phyloP scores from a whole-genome alignment of 2,329 filamentous ascomycete species.

The Penicillium sp. region DNA sequence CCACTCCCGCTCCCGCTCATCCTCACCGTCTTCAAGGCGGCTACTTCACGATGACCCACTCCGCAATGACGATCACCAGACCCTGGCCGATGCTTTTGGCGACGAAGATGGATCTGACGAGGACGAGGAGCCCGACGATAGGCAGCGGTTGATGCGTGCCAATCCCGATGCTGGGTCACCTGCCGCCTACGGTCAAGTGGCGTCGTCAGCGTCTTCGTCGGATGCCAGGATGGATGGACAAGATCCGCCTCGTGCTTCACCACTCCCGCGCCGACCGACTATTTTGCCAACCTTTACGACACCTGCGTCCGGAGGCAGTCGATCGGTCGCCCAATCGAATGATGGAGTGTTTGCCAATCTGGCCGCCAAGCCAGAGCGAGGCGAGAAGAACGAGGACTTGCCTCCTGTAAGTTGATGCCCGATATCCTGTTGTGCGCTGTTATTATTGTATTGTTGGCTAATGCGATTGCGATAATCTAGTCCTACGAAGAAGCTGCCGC shows the following conservation, averaged over 20 bases:
- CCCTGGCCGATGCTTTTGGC: constrained; percentile 92
- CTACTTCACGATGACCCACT: constrained; percentile 56
- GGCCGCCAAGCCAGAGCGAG: constrained; percentile 82
- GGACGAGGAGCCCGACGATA: constrained; percentile 73
- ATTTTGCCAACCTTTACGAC: constrained; percentile 55
- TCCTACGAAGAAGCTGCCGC: constrained; percentile 98
- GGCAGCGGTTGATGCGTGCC: constrained; percentile 80
- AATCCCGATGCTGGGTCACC: constrained; percentile 43
- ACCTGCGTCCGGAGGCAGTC: constrained; percentile 39
- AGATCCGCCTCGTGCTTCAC: constrained; percentile 19
- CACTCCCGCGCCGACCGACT: constrained; percentile 52
- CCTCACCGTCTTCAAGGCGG: constrained; percentile 61
- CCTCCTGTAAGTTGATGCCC: constrained; percentile 73
- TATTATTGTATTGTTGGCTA: neutral
- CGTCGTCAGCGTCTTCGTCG: constrained; percentile 31
- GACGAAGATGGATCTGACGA: constrained; percentile 72
- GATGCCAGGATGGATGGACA: constrained; percentile 21
- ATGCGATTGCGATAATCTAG: constrained; percentile 49
- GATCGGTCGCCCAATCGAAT: constrained; percentile 72
- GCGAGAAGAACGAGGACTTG: constrained; percentile 81
- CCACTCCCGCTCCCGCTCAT: constrained; percentile 79
- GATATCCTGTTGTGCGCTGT: neutral
- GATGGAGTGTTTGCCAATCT: constrained; percentile 98
- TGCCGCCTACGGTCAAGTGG: constrained; percentile 31
- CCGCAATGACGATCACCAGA: constrained; percentile 66